Percentiles rank a stretch among this genome's conserved stretches.
phyloP scores from a whole-genome alignment of 306 rosid species.

The Lagenaria siceraria region DNA sequence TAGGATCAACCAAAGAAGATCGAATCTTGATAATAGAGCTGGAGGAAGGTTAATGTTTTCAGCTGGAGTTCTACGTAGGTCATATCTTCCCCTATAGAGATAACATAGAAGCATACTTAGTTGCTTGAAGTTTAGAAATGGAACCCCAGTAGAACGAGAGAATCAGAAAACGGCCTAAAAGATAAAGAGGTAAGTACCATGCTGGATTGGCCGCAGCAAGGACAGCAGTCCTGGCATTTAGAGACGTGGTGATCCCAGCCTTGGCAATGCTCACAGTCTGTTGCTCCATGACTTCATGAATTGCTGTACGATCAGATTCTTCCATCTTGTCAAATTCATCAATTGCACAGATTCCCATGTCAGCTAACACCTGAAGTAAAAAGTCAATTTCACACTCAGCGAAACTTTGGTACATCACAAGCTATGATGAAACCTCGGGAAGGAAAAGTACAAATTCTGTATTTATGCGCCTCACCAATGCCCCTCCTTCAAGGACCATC shows the following conservation, averaged over 20 bases:
- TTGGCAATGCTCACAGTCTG: conserved; percentile 99
- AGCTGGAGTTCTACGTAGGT: conserved; percentile 90
- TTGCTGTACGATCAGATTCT: conserved; percentile 94
- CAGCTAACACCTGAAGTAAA: conserved; percentile 70
- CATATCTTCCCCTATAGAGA: conserved; percentile 91
- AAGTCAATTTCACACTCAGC: not conserved
- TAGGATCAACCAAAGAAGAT: conserved; percentile 90
- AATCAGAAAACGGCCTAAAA: not conserved
- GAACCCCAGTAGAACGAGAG: not conserved
- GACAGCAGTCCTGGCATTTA: conserved; percentile 97
- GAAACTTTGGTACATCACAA: not conserved
- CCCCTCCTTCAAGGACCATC: conserved; percentile 99
- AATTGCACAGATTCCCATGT: conserved; percentile 98
- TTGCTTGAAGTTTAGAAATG: conserved; percentile 4
- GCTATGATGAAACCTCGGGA: not conserved
- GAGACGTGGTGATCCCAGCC: conserved; percentile 95
- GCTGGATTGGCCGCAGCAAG: conserved; percentile 99
- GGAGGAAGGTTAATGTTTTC: conserved; percentile 98
- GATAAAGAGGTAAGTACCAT: conserved; percentile 35
- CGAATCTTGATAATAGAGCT: conserved; percentile 90
- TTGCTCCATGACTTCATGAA: conserved; percentile 99
- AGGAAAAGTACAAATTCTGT: not conserved
- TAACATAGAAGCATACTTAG: conserved; percentile 12
- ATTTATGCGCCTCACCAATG: conserved; percentile 57
- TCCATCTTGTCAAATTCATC: conserved; percentile 99